Evolutionary conservation across 2,329 filamentous ascomycete species (phyloP), one percentile per base, ranked within the genome.

Genomic region (Phialemonium atrogriseum): DNA sequence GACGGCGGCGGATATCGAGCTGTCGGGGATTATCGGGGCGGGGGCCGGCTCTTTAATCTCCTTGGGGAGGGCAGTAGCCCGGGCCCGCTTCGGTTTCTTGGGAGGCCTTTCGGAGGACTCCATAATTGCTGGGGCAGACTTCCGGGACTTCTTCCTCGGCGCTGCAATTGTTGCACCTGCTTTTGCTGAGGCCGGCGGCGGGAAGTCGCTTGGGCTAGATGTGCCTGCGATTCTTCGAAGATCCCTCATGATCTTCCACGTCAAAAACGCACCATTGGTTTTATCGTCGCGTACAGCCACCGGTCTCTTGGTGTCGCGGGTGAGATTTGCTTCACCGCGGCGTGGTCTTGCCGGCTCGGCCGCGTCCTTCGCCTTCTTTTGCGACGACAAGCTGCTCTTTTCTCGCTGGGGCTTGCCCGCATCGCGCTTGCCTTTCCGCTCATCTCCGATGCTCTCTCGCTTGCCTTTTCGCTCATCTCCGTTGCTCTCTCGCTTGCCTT

Each of bases 1-100:
- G 36, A 73, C 68, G 2, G 66, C 63, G 7, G 60, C 56, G 4
- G 64, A 49, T n/a, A 73, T 73, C 4, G 70, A 70, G 36, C 42
- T 40, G n/a, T 15, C 32, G 24, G 16, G 23, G 14, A 32, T 22
- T 7, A 26, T 17, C 26, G 27, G 33, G 16, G 35, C 41, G 19
- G 38, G 17, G 13, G 20, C 14, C 21, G 2, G 12, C 11, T 9
- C 12, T 18, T 15, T 16, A 2, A 16, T 26, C 15, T 6, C 20
- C 19, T 2, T 35, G 16, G 5, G 4, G 11, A 4, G 24, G 14
- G 13, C 24, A 25, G 10, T 8, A 10, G 24, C n/a, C 5, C 24
- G 15, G 5, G 9, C 9, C 14, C 13, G 15, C 11, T 33, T 25
- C 10, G 2, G 13, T 21, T 15, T 6, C 15, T 15, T 1, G 30